These are phyloP conservation scores for Geranomyces variabilis DNA, from an alignment of 192 early-diverging fungal species.

Conservation along the genomic window DNA sequence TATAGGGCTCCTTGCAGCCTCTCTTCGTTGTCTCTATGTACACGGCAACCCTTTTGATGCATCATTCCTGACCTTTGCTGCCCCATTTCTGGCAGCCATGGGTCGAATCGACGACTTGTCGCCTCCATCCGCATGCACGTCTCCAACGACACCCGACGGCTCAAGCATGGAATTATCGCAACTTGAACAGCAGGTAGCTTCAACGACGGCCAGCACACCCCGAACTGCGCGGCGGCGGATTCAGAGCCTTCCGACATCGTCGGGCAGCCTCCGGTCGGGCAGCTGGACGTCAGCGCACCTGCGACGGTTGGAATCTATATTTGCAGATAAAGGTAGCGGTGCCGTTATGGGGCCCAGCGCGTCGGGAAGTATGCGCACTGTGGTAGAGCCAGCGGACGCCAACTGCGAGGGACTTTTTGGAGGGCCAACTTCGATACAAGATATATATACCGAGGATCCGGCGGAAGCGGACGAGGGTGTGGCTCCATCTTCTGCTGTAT, in stretches of 20 bases:
- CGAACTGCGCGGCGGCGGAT: background rate
- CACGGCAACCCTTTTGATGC: conserved; percentile 35
- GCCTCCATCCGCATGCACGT: too few relatives aligned
- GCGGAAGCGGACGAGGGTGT: background rate
- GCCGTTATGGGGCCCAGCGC: too few relatives aligned
- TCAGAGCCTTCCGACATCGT: background rate
- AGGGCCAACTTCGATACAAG: background rate
- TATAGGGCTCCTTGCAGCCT: conserved; percentile 40
- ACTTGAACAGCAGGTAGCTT: too few relatives aligned
- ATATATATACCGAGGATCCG: conserved; percentile 6
- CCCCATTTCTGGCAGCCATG: conserved; percentile 22
- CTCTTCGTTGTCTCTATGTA: conserved; percentile 21
- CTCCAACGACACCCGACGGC: background rate
- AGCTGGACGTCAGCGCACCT: conserved; percentile 8
- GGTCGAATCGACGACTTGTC: background rate
- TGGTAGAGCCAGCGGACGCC: too few relatives aligned
- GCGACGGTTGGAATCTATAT: background rate
- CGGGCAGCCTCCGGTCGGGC: background rate
- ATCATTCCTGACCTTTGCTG: background rate
- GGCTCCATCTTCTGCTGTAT: too few relatives aligned
- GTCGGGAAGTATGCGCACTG: too few relatives aligned
- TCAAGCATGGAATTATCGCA: too few relatives aligned
- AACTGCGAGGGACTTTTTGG: conserved; percentile 7
- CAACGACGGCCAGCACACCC: background rate
- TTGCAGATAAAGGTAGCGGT: background rate